These are phyloP conservation scores for Boehmeria nivea DNA, from an alignment of 306 rosid species.

Conservation along the genomic window DNA sequence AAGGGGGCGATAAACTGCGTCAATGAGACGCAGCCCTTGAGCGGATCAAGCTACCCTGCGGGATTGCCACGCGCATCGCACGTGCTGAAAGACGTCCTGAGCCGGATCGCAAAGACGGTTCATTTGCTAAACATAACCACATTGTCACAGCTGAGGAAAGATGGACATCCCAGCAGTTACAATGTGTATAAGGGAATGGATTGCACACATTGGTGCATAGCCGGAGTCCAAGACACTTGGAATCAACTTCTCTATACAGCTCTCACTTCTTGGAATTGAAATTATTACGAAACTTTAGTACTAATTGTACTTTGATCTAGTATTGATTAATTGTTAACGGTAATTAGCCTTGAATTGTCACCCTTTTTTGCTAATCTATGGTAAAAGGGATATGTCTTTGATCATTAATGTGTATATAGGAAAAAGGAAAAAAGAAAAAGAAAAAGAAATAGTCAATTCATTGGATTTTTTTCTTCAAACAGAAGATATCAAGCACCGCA, in stretches of 20 bases:
- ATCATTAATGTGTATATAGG: too few relatives aligned
- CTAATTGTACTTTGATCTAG: too few relatives aligned
- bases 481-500: too few relatives aligned
- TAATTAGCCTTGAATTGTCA: too few relatives aligned
- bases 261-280: conserved; percentile 13
- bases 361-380: too few relatives aligned
- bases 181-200: conserved; percentile 59
- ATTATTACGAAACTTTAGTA: too few relatives aligned
- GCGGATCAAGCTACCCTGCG: conserved; percentile 37
- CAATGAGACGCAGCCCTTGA: conserved; percentile 49
- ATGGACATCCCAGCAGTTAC: conserved; percentile 55
- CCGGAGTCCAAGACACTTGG: conserved; percentile 72
- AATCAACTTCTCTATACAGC: conserved; percentile 37
- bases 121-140: conserved; percentile 55
- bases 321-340: too few relatives aligned
- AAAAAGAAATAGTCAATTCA: too few relatives aligned
- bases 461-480: too few relatives aligned
- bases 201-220: conserved; percentile 76
- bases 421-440: too few relatives aligned
- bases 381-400: too few relatives aligned
- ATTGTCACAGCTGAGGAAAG: conserved; percentile 67
- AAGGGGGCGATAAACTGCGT: conserved; percentile 42
- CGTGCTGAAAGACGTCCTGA: conserved; percentile 38
- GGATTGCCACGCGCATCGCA: conserved; percentile 40
- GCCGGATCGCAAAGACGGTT: conserved; percentile 32